These are phyloP conservation scores for Metschnikowia aberdeeniae DNA, from an alignment of 805 yeast genomes.

Conservation along the genomic window DNA sequence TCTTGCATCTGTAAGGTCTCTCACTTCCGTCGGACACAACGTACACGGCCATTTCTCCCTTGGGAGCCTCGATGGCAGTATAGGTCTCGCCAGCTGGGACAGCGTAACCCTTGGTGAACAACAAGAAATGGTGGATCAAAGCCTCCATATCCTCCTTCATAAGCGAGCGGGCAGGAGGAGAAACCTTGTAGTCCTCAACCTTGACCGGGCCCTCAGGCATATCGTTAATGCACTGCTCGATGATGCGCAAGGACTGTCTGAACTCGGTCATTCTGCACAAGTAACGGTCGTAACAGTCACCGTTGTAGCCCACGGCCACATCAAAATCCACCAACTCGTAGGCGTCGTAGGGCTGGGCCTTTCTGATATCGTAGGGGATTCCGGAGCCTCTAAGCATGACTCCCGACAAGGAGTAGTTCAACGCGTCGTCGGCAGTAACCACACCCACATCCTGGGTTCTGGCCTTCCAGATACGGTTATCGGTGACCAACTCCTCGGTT, in stretches of 20 bases:
- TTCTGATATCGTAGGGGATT: constrained; percentile 80
- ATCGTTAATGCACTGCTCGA: constrained; percentile 84
- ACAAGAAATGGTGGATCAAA: constrained; percentile 81
- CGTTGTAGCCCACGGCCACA: constrained; percentile 79
- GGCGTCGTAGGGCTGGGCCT: constrained; percentile 86
- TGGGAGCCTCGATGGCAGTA: constrained; percentile 90
- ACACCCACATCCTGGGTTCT: constrained; percentile 79
- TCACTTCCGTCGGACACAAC: constrained; percentile 86
- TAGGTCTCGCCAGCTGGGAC: constrained; percentile 91
- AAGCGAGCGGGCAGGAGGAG: constrained; percentile 73
- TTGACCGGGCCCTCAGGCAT: constrained; percentile 92
- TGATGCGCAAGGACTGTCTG: constrained; percentile 84
- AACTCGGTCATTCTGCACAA: constrained; percentile 87
- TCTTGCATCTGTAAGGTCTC: constrained; percentile 88
- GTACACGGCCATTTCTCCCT: constrained; percentile 92
- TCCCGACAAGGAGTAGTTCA: constrained; percentile 75
- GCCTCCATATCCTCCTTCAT: constrained; percentile 96
- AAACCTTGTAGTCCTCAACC: constrained; percentile 83
- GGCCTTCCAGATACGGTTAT: constrained; percentile 88
- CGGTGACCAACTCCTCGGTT: constrained; percentile 83
- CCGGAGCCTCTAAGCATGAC: constrained; percentile 92
- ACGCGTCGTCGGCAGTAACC: constrained; percentile 81
- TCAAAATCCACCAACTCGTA: constrained; percentile 84
- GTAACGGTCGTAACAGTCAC: constrained; percentile 90
- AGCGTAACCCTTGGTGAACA: constrained; percentile 82